Evolutionary conservation across 257 asterid genomes (phyloP).

Genomic region (Przewalskia tangutica): DNA sequence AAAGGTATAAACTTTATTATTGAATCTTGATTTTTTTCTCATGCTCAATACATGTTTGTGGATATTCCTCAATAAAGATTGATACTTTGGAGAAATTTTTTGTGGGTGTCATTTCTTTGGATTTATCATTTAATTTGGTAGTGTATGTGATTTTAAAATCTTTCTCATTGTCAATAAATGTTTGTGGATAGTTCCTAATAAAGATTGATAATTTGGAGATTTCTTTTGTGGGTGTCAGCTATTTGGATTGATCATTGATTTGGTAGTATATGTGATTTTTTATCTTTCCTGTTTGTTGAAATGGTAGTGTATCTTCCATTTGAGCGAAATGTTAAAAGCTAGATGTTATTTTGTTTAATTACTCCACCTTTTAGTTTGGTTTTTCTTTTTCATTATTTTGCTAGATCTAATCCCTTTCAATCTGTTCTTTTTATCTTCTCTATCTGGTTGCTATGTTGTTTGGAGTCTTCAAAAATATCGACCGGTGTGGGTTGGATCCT

Average conservation of each 20-base stretch:
- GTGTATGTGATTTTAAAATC: background rate
- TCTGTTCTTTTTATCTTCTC: background rate
- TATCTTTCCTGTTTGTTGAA: background rate
- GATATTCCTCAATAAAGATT: background rate
- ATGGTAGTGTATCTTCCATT: background rate
- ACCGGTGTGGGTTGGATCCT: too few species aligned
- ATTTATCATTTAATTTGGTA: background rate
- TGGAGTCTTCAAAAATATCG: too few species aligned
- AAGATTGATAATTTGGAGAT: background rate
- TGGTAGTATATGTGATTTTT: background rate
- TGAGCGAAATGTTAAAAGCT: background rate
- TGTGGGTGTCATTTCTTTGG: background rate
- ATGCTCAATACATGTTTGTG: background rate
- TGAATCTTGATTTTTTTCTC: background rate
- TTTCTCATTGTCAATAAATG: background rate
- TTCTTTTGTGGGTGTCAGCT: background rate
- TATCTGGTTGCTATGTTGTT: too few species aligned
- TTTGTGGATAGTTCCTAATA: background rate
- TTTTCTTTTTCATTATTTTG: background rate
- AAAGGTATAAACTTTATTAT: constrained; percentile 4
- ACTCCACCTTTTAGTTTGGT: background rate
- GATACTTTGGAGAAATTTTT: background rate
- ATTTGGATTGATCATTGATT: background rate
- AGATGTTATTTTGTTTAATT: background rate
- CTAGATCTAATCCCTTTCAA: background rate